A percentile compares a stretch with the other conserved stretches of the same genome.
phyloP scores from a whole-genome alignment of 1,284 basidiomycete species.

The Tilletia setariae region DNA sequence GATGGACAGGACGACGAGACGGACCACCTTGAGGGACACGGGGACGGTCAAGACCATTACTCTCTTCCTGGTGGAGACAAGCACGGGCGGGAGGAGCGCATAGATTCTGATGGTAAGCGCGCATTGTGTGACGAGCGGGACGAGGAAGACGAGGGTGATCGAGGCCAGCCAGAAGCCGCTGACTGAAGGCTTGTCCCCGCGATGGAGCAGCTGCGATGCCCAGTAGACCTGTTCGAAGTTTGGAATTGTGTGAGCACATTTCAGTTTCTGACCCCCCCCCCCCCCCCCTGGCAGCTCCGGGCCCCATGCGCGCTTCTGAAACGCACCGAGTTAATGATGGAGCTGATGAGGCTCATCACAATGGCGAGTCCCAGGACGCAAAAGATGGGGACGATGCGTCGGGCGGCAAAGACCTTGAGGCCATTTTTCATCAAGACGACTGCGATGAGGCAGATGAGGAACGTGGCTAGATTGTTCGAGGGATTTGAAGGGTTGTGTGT shows the following conservation, averaged over 20 bases:
- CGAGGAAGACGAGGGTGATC: slow-evolving; percentile 10
- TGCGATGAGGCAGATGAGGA: slow-evolving; percentile 11
- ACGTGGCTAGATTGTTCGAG: background rate
- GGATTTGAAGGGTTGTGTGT: background rate
- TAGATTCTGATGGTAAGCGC: slow-evolving; percentile 13
- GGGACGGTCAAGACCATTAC: background rate
- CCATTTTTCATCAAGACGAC: slow-evolving; percentile 11
- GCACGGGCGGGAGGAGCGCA: slow-evolving; percentile 10
- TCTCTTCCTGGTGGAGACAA: background rate
- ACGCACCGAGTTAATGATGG: slow-evolving; percentile 14
- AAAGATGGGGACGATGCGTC: background rate
- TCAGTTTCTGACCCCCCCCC: too few species aligned
- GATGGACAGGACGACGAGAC: slow-evolving; percentile 2
- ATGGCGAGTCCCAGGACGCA: slow-evolving; percentile 8
- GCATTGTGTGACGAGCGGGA: background rate
- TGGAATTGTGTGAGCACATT: background rate
- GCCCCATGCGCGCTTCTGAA: background rate
- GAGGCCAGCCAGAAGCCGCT: slow-evolving; percentile 5
- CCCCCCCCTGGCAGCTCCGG: too few species aligned
- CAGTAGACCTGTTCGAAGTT: background rate
- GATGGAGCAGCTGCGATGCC: slow-evolving; percentile 7
- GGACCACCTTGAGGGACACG: slow-evolving; percentile 4
- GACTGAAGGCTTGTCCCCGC: background rate
- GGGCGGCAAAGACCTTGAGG: background rate
- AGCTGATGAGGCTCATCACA: slow-evolving; percentile 3